These are phyloP conservation scores for Geotrichum phurueaensis DNA, from an alignment of 1,139 yeast genomes.

Conservation along the genomic window DNA sequence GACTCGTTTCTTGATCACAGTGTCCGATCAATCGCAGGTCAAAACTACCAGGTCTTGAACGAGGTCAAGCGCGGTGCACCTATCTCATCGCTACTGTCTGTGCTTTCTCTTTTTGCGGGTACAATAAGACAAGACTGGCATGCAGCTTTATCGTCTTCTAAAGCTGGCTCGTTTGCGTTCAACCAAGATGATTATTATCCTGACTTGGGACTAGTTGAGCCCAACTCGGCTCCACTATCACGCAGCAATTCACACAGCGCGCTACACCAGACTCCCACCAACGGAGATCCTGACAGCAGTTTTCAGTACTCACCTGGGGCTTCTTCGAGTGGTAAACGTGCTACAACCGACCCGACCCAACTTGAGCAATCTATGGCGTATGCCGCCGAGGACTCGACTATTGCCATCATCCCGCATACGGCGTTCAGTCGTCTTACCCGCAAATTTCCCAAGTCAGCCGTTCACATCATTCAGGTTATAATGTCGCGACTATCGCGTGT, in stretches of 20 bases:
- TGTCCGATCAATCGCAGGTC: slow-evolving; percentile 40
- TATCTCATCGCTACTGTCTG: slow-evolving; percentile 72
- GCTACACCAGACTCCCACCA: background rate
- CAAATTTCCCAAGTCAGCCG: slow-evolving; percentile 82
- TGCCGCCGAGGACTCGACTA: slow-evolving; percentile 65
- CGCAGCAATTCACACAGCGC: background rate
- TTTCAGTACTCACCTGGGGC: background rate
- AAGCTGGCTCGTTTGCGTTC: slow-evolving; percentile 3
- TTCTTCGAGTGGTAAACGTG: background rate
- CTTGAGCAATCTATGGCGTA: slow-evolving; percentile 41
- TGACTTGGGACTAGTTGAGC: background rate
- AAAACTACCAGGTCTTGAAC: slow-evolving; percentile 67
- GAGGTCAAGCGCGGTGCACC: slow-evolving; percentile 84
- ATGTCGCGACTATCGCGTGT: slow-evolving; percentile 81
- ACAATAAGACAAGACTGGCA: slow-evolving; percentile 23
- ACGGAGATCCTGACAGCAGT: background rate
- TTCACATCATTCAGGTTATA: slow-evolving; percentile 91
- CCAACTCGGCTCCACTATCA: slow-evolving; percentile 1
- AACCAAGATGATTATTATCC: background rate
- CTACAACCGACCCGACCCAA: background rate
- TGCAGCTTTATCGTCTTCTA: background rate
- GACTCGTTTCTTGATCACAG: slow-evolving; percentile 26
- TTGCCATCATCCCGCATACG: slow-evolving; percentile 83
- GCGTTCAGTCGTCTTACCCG: slow-evolving; percentile 69
- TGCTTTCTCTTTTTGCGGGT: slow-evolving; percentile 63